These are phyloP conservation scores for Leucoagaricus sp. DNA, from an alignment of 1,284 basidiomycete species.

Conservation along the genomic window DNA sequence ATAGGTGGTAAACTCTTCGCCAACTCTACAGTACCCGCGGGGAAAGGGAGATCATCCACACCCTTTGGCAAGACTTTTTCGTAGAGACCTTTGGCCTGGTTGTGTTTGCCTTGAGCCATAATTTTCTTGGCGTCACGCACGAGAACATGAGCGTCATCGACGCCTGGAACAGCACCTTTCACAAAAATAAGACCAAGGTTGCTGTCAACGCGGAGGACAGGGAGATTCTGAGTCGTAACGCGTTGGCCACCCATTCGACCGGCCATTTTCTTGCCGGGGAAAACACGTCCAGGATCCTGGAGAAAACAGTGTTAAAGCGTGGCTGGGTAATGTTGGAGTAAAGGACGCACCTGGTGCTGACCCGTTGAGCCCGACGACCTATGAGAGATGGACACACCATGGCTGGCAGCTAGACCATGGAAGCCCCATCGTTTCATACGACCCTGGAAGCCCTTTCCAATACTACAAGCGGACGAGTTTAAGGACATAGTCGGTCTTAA, in stretches of 20 bases:
- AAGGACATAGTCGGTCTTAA: conserved; percentile 8
- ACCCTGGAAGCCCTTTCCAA: conserved; percentile 97
- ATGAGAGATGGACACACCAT: conserved; percentile 97
- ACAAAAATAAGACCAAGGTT: conserved; percentile 88
- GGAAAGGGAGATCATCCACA: conserved; percentile 86
- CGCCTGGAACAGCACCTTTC: conserved; percentile 69
- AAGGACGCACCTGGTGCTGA: conserved; percentile 78
- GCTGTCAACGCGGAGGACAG: conserved; percentile 88
- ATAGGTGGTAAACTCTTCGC: conserved; percentile 65
- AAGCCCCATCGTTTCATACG: conserved; percentile 98
- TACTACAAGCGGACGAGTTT: conserved; percentile 49
- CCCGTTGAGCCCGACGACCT: conserved; percentile 93
- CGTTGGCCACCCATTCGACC: conserved; percentile 89
- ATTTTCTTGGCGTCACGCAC: conserved; percentile 88
- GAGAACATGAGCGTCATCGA: conserved; percentile 76
- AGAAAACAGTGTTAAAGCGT: conserved; percentile 13
- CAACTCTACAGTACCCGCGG: conserved; percentile 84
- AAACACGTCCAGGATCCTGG: conserved; percentile 91
- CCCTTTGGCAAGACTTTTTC: conserved; percentile 85
- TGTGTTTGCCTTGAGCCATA: conserved; percentile 63
- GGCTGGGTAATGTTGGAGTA: conserved; percentile 5
- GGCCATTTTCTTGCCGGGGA: conserved; percentile 98
- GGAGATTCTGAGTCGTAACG: conserved; percentile 86
- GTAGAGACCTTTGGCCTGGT: conserved; percentile 75
- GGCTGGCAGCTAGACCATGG: conserved; percentile 89